phyloP scores from a whole-genome alignment of 768 basidiomycete species.

The Lentinula detonsa region DNA sequence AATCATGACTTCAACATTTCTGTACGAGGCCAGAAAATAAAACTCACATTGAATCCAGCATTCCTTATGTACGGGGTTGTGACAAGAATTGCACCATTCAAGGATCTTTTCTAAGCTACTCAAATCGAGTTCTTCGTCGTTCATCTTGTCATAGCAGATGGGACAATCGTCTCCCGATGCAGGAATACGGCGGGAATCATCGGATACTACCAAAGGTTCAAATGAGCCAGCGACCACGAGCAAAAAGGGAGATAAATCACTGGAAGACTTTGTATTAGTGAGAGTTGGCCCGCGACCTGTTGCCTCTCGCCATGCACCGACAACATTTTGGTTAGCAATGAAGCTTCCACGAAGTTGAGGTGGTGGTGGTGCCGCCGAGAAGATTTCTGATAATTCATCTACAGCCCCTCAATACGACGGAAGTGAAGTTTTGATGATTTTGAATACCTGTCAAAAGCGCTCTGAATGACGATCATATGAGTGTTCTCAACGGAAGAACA shows the following conservation, averaged over 20 bases:
- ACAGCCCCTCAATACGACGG: neutral
- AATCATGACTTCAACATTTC: neutral
- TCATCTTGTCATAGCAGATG: conserved; percentile 7
- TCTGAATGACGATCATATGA: neutral
- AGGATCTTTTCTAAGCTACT: neutral
- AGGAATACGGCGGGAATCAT: conserved; percentile 2
- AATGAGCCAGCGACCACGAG: neutral
- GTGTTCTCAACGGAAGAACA: neutral
- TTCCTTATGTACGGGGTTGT: conserved; percentile 5
- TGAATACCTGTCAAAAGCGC: neutral
- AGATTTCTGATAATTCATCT: neutral
- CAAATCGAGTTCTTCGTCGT: neutral
- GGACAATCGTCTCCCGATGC: conserved; percentile 2
- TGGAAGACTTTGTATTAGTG: neutral
- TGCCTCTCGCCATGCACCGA: conserved; percentile 4
- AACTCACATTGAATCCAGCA: conserved; percentile 2
- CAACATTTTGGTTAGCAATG: neutral
- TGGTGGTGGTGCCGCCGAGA: neutral
- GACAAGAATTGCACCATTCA: neutral
- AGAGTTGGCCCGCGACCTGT: neutral
- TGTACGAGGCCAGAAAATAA: too few species aligned
- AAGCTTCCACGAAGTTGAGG: conserved; percentile 2
- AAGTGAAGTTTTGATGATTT: neutral
- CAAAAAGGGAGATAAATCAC: neutral
- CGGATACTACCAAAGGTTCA: neutral